Evolutionary conservation across 768 basidiomycete genomes (phyloP), one percentile per base, ranked within the genome.

Genomic region (Collybiopsis luxurians): DNA sequence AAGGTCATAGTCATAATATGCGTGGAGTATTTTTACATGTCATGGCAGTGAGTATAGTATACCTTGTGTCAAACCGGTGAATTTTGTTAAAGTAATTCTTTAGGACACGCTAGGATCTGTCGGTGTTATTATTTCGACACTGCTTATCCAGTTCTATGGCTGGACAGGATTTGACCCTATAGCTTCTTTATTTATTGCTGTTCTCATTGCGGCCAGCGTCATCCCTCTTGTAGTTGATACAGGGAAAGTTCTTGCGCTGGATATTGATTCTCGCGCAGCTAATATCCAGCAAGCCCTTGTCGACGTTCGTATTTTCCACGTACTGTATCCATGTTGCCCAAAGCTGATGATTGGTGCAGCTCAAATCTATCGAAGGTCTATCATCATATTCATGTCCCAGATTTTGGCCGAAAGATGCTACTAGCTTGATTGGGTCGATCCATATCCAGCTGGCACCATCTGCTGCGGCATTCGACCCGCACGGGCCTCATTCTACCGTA

Each of bases 131-230:
- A 82, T 98, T 52, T 98, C 97, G 24, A 99, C 97, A 2, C 75
- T 98, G 17, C 81, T 98, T 54, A 98, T 99, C 59, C 88, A 95
- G 67, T 87, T 86, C 59, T 98, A 97, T 63, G 96, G 97, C 23
- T 98, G 95, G 95, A 98, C 96, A 12, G 95, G 95, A 19, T 99
- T 98, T 68, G 97, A 99, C 71, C 97, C 97, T 1, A 94, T 99
- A 58, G 97, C 97, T 0, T 95, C 93, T 9, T 75, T 99, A 27
- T 96, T 99, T 71, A 99, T 99, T 61, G 97, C 97, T 4, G 73
- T 92, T 9, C 75, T 99, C 61, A 99, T 99, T 63, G 92, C 93
- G 21, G 95, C 92, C 4, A 96, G 94, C 67, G 97, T 99, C 19
- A 79, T 96, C 23, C 97, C 97, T 11, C 85, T 99, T 39, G 94